These are phyloP conservation scores for Nitzschia inconspicua DNA, from an alignment of 108 stramenopile genomes.

Conservation along the genomic window DNA sequence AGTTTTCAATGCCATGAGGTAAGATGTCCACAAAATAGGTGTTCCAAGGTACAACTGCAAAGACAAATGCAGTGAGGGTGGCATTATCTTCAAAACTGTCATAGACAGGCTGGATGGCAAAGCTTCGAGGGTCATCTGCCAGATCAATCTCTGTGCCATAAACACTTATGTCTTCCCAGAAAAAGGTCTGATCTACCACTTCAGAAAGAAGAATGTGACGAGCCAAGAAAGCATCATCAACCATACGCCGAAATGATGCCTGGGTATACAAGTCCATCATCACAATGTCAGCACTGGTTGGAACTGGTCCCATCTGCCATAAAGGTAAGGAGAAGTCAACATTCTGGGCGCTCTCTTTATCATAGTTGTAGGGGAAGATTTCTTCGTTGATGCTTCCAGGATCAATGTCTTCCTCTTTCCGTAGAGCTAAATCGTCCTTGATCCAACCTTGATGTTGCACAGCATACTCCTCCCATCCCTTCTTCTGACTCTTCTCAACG, in stretches of 20 bases:
- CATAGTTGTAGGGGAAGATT: slow-evolving; percentile 27
- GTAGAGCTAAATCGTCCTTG: slow-evolving; percentile 25
- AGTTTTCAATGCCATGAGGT: not conserved
- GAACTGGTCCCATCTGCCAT: slow-evolving; percentile 54
- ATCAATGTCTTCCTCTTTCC: slow-evolving; percentile 17
- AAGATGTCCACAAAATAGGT: slow-evolving; percentile 16
- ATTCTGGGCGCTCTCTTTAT: slow-evolving; percentile 8
- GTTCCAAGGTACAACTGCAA: slow-evolving; percentile 17
- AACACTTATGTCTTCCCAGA: not conserved
- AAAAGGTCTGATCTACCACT: slow-evolving; percentile 7
- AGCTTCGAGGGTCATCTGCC: not conserved
- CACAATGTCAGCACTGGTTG: slow-evolving; percentile 33
- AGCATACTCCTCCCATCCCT: slow-evolving; percentile 1
- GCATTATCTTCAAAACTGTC: not conserved
- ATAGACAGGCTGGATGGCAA: slow-evolving; percentile 7
- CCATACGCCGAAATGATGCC: slow-evolving; percentile 12
- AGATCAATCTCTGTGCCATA: not conserved
- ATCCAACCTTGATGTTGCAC: slow-evolving; percentile 8
- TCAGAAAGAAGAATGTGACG: slow-evolving; percentile 8
- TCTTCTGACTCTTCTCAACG: slow-evolving; percentile 21
- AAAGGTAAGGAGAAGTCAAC: slow-evolving; percentile 36
- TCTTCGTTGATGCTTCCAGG: slow-evolving; percentile 8
- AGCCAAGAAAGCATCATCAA: not conserved
- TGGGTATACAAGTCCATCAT: slow-evolving; percentile 53
- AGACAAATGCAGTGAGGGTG: slow-evolving; percentile 2